Base-by-base conservation (phyloP, 495 filamentous ascomycete species). In the Coniosporium apollinis region DNA sequence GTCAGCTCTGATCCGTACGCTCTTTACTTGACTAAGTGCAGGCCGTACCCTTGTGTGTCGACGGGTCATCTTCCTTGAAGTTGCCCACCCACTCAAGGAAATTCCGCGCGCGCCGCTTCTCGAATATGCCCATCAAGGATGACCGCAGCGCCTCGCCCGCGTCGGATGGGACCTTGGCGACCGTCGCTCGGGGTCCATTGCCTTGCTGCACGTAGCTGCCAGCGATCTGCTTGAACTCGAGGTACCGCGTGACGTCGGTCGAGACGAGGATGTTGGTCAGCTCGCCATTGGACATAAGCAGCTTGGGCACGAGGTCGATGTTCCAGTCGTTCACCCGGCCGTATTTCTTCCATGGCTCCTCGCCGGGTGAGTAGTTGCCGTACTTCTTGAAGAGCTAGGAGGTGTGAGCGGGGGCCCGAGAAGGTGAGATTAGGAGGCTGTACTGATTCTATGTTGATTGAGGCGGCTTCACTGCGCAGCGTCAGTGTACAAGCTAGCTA, bases 291-390 rank as follows among this genome's bases (percentile, higher is more conserved):
- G 89, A 82, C 85, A 99, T 96, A 53, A 99, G 67, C 34, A 99
- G 72, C 67, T 99, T 99, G 41, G 89, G 87, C 30, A 96, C 84
- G 45, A 99, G 67, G 52, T 96, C 91, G 58, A 99, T 87, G 64
- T 94, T 96, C 89, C 89, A 99, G 69, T 99, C 89, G 65, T 99
- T 94, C 57, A 78, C 64, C 38, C 91, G 71, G 46, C 87, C 79
- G 59, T 94, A 91, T 60, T 94, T 81, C 70, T 92, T 86, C 91
- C 87, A 93, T 43, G 85, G 86, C 63, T 94, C 84, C 47, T 86
- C 80, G 43, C 79, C 85, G 43, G 70, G 59, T 43, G 56, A 52
- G 50, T 74, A 77, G 61, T 89, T 86, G 58, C 80, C 79, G 59
- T 92, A 89, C 55, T 84, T 83, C 65, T 89, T 87, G 70, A 93